Evolutionary conservation across 345 rosid genomes (phyloP), one percentile per base, ranked within the genome.

Genomic region (Draba incana): DNA sequence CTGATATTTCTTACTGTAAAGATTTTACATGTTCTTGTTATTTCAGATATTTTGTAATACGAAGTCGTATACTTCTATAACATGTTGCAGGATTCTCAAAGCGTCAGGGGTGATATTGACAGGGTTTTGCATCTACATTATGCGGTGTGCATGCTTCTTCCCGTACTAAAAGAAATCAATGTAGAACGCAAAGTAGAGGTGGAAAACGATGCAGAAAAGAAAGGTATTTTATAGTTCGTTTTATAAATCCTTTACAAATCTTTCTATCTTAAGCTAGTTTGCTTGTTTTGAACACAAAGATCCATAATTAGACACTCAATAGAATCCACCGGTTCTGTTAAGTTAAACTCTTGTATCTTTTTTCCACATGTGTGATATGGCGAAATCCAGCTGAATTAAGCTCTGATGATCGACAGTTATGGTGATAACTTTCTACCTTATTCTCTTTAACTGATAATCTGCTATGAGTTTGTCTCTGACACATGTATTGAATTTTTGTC

Each of bases 121-220:
- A 82, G 84, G 75, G 88, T 91, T 70, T 66, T 89, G 58, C 78
- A 82, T 79, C 82, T 87, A 70, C 99, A 89, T 80, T 86, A 91
- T 71, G 79, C 90, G 77, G 85, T 86, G 73, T 94, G 96, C 75
- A 76, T 86, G 88, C 92, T 94, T 77, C 99, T 94, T 82, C 98
- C 99, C 66, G 79, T 87, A 35, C 61, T 94, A 61, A 91, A 83
- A 66, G 81, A 82, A 82, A 82, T 94, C 75, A 88, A 91, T 66
- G 78, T 81, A 74, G 89, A 85, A 51, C 84, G 77, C 49, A 79
- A 73, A 57, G 62, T 74, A 49, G 92, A 89, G 84, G 68, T 84
- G 56, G 90, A 86, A 62, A 74, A 77, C 10, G 99, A 89, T 77
- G 89, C 84, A 63, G 85, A 79, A 79, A 33, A 76, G 56, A 84